Conservation (phyloP, 2,329 filamentous ascomycete species). For the Venturia asperata region DNA sequence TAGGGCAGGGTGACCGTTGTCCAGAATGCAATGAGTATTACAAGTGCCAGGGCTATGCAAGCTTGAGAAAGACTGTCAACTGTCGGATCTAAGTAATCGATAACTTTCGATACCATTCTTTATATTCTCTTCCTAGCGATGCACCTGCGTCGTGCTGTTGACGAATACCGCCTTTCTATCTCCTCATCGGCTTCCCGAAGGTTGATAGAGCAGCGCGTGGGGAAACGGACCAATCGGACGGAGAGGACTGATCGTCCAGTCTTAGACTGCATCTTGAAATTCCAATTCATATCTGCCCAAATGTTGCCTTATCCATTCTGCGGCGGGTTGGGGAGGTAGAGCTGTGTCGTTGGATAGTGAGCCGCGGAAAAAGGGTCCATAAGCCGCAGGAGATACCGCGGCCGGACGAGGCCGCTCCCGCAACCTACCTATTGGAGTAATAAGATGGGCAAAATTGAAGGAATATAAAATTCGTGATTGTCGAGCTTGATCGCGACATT, state of each 20-base stretch:
- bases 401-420: background rate
- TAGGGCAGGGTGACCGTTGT: background rate
- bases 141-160: background rate
- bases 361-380: background rate
- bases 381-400: background rate
- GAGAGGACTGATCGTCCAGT: background rate
- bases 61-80: too few relatives aligned
- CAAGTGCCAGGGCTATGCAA: too few relatives aligned
- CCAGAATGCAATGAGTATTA: too few relatives aligned
- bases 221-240: background rate
- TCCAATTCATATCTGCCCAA: too few relatives aligned
- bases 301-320: too few relatives aligned
- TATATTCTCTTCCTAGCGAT: background rate
- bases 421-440: background rate
- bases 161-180: background rate
- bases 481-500: slow-evolving; percentile 5
- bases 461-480: background rate
- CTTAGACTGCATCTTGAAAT: too few relatives aligned
- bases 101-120: background rate
- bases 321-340: too few relatives aligned
- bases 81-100: too few relatives aligned
- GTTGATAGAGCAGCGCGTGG: background rate
- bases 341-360: background rate
- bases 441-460: background rate
- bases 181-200: background rate